A percentile compares a stretch with the other conserved stretches of the same genome.
Evolutionary conservation across 306 rosid genomes (phyloP).

Genomic region (Cucurbita moschata): DNA sequence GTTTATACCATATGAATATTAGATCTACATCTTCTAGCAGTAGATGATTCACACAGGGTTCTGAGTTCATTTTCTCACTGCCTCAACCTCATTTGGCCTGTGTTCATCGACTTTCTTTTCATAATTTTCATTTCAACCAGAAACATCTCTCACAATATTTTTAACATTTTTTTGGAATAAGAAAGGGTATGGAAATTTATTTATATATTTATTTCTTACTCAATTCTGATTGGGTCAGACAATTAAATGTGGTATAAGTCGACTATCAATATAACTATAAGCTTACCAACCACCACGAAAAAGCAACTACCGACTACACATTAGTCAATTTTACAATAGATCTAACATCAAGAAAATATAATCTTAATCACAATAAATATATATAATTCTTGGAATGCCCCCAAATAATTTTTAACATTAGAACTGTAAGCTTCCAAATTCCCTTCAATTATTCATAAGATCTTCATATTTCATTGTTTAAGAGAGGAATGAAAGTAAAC

Average conservation of each 20-base stretch:
- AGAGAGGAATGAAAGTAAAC: neutral
- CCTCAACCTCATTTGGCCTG: neutral
- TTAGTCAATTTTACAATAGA: too few species aligned
- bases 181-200: neutral
- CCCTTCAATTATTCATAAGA: too few species aligned
- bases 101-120: neutral
- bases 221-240: neutral
- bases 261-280: neutral
- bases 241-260: neutral
- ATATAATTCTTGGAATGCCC: conserved; percentile 14
- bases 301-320: neutral
- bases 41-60: neutral
- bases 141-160: neutral
- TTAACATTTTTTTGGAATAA: neutral
- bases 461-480: neutral
- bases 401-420: neutral
- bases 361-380: too few species aligned
- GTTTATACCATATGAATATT: neutral
- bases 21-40: neutral
- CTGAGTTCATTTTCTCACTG: neutral
- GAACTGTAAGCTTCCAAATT: neutral
- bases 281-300: neutral
- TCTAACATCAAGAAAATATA: too few species aligned
- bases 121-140: neutral
- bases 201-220: neutral